These are phyloP conservation scores for Phyllachora maydis DNA, from an alignment of 2,329 filamentous ascomycete genomes.

Conservation along the genomic window DNA sequence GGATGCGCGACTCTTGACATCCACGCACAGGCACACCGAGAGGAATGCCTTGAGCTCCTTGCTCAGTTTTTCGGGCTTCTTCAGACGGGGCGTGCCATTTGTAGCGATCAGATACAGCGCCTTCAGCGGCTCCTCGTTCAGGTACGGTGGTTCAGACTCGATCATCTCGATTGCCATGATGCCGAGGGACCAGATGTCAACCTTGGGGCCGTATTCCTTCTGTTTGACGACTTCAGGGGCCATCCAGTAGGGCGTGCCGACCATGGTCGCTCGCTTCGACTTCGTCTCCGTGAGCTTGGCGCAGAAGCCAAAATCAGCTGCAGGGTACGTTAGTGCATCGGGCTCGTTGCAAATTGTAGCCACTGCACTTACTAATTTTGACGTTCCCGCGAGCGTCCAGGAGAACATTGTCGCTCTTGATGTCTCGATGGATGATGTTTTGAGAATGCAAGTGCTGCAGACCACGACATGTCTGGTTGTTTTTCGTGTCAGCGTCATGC, in stretches of 20 bases:
- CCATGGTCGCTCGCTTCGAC: conserved; percentile 96
- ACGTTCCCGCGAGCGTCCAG: conserved; percentile 87
- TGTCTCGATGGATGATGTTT: conserved; percentile 96
- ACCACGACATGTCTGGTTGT: conserved; percentile 73
- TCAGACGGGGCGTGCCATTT: conserved; percentile 86
- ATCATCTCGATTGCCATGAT: conserved; percentile 99
- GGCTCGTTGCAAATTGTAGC: background rate
- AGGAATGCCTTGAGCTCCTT: conserved; percentile 97
- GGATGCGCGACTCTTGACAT: conserved; percentile 84
- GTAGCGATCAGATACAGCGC: conserved; percentile 94
- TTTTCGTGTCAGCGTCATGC: conserved; percentile 3
- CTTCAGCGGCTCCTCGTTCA: conserved; percentile 95
- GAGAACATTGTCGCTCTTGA: conserved; percentile 97
- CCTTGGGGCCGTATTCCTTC: conserved; percentile 95
- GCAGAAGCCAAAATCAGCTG: conserved; percentile 97
- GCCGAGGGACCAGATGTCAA: conserved; percentile 95
- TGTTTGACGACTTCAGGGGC: conserved; percentile 98
- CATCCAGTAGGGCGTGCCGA: conserved; percentile 99
- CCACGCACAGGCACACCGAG: conserved; percentile 88
- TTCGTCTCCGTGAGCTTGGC: conserved; percentile 95
- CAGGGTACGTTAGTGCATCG: conserved; percentile 1
- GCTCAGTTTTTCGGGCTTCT: conserved; percentile 95
- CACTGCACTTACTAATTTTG: conserved; percentile 64
- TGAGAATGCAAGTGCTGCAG: conserved; percentile 86
- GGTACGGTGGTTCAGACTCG: conserved; percentile 90